Base-by-base conservation (phyloP, 192 early-diverging fungal species). In the Coemansia sp. region DNA sequence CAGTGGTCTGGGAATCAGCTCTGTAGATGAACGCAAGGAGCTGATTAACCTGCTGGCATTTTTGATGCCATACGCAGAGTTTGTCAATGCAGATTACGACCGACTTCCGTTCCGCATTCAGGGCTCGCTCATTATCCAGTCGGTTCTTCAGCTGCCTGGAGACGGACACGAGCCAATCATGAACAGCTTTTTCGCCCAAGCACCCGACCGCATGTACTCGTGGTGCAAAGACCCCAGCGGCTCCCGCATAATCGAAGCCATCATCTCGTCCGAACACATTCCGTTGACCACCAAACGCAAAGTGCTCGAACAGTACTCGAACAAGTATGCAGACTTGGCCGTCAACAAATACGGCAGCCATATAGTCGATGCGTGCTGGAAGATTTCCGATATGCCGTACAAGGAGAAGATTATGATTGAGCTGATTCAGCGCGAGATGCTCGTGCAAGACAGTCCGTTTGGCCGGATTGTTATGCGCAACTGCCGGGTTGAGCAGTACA, bases 321-420 rank as follows among this genome's bases (percentile, higher is more conserved):
- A 11, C 8, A 59, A 68, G 43, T 59, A 61, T 2, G 37, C 59
- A 49, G 68, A 69, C 27, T 68, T 94, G 41, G 86, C 89, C 2
- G 65, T 73, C 55, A 87, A 95, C 72, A 86, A 87, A 65, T 94
- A 86, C 71, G 92, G 90, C 41, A 87, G 86, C 52, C 89, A 90
- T 65, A 78, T 93, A 7, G 88, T 95, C 10, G 93, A 95, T 57
- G 87, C 88, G 54, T 87, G 85, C 62, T 95, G 90, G 90, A 38
- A 64, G 23, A 83, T 84, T 8, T 85, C 89, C 3, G 90, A 93
- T 57, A 84, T 93, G 5, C 84, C 87, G 23, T 43, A 57, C 55
- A 64, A 84, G 71, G 87, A 89, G 70, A 80, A 81, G 63, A 94
- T 95, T 63, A 88, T 90, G 1, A 62, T 79, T 22, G 89, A 94